Conservation (phyloP, 2,329 filamentous ascomycete genomes). For the Aspergillus ochraceoroseus region DNA sequence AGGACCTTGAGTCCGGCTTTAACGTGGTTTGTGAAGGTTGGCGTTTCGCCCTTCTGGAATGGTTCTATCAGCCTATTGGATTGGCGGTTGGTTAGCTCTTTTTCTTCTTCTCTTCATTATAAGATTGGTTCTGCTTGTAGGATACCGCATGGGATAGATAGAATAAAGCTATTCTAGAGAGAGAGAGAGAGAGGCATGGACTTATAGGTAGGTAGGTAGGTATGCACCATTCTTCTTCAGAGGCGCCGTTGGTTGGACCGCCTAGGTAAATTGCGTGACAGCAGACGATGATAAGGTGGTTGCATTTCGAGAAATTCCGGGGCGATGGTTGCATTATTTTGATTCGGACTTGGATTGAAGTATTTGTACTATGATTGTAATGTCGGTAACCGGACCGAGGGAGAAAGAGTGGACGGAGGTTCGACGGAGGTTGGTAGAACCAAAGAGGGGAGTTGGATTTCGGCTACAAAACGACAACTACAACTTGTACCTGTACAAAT, state of each 20-base stretch:
- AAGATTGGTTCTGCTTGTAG: too few relatives aligned
- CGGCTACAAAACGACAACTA: too few relatives aligned
- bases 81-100: too few relatives aligned
- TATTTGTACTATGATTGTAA: background rate
- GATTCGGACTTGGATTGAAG: background rate
- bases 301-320: conserved; percentile 13
- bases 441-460: too few relatives aligned
- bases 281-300: conserved; percentile 70
- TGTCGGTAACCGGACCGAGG: too few relatives aligned
- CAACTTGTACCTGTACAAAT: too few relatives aligned
- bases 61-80: conserved; percentile 60
- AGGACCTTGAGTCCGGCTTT: conserved; percentile 58
- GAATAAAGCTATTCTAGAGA: too few relatives aligned
- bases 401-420: too few relatives aligned
- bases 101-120: too few relatives aligned
- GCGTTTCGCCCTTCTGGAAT: conserved; percentile 73
- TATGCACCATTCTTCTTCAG: conserved; percentile 57
- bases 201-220: background rate
- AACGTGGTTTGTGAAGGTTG: conserved; percentile 73
- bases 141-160: too few relatives aligned
- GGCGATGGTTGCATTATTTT: background rate
- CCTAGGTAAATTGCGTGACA: conserved; percentile 76
- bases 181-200: background rate
- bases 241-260: conserved; percentile 49
- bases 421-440: too few relatives aligned